phyloP scores from a whole-genome alignment of 441 rosid species.

The Gossypium davidsonii region DNA sequence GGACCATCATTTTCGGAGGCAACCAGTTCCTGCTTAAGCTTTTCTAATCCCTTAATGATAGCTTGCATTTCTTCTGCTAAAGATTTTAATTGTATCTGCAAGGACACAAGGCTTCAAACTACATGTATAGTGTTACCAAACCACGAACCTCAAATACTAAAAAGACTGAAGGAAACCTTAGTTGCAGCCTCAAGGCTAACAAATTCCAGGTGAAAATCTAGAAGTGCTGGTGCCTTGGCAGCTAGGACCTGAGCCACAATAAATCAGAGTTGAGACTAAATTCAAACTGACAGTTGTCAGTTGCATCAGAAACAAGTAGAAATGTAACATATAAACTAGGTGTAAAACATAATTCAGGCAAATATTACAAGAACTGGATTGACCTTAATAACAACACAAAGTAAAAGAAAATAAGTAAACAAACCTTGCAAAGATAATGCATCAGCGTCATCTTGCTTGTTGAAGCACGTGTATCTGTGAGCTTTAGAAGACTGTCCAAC shows the following conservation, averaged over 20 bases:
- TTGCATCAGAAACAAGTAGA: constrained; percentile 1
- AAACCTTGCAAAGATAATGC: constrained; percentile 98
- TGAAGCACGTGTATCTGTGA: constrained; percentile 84
- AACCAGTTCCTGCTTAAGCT: constrained; percentile 74
- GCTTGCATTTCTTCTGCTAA: constrained; percentile 99
- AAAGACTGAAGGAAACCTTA: constrained; percentile 47
- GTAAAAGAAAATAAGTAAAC: background rate
- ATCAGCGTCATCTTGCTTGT: constrained; percentile 92
- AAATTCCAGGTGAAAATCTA: constrained; percentile 81
- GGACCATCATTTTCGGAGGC: constrained; percentile 96
- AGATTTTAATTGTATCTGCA: constrained; percentile 92
- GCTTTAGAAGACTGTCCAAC: constrained; percentile 92
- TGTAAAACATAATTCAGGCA: background rate
- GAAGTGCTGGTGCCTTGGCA: constrained; percentile 57
- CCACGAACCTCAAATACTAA: constrained; percentile 1
- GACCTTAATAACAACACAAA: background rate
- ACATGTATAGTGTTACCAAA: constrained; percentile 10
- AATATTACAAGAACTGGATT: background rate
- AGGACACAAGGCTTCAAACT: constrained; percentile 14
- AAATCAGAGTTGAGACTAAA: constrained; percentile 20
- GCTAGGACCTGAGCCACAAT: constrained; percentile 59
- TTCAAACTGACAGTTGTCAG: background rate
- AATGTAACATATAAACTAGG: background rate
- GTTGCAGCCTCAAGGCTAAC: constrained; percentile 76
- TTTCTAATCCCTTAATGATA: constrained; percentile 90